Evolutionary conservation across 1,284 basidiomycete species (phyloP).

Genomic region (Tremellales sp.): DNA sequence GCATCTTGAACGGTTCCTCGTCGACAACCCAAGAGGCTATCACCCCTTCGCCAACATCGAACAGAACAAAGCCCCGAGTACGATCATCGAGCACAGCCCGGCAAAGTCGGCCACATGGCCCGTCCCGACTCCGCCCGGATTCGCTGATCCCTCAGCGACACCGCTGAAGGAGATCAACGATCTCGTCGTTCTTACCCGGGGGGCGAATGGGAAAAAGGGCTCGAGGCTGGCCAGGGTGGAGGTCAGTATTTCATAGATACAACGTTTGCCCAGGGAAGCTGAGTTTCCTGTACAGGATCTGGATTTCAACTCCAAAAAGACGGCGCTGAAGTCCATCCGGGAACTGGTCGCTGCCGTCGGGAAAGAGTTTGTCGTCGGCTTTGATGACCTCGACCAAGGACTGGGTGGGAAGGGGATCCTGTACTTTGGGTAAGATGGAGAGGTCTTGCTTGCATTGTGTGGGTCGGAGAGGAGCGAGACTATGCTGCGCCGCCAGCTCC

Average conservation of each 20-base stretch:
- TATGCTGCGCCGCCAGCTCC: no score
- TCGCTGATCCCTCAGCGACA: slow-evolving; percentile 25
- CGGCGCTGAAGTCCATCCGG: slow-evolving; percentile 15
- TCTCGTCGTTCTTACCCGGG: slow-evolving; percentile 27
- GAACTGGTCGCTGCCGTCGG: slow-evolving; percentile 39
- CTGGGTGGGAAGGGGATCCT: slow-evolving; percentile 20
- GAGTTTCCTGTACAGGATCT: slow-evolving; percentile 16
- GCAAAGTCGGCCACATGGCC: slow-evolving; percentile 24
- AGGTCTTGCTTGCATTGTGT: no score
- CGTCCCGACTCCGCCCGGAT: slow-evolving; percentile 39
- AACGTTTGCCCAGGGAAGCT: not conserved
- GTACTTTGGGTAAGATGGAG: slow-evolving; percentile 19
- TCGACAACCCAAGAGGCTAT: slow-evolving; percentile 52
- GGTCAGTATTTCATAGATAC: slow-evolving; percentile 15
- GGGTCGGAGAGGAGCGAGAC: no score
- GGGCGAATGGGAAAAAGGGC: slow-evolving; percentile 2
- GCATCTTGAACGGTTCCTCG: slow-evolving; percentile 61
- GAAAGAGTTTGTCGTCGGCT: slow-evolving; percentile 20
- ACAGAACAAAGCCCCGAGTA: slow-evolving; percentile 2
- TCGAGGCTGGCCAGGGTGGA: slow-evolving; percentile 15
- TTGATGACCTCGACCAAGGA: slow-evolving; percentile 1
- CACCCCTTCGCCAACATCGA: slow-evolving; percentile 33
- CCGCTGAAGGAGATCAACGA: slow-evolving; percentile 17
- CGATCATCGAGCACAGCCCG: slow-evolving; percentile 17
- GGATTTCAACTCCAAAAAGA: slow-evolving; percentile 16